Evolutionary conservation across 352 stramenopile species (phyloP).

Genomic region (Thalassiosira livingstoniorum): DNA sequence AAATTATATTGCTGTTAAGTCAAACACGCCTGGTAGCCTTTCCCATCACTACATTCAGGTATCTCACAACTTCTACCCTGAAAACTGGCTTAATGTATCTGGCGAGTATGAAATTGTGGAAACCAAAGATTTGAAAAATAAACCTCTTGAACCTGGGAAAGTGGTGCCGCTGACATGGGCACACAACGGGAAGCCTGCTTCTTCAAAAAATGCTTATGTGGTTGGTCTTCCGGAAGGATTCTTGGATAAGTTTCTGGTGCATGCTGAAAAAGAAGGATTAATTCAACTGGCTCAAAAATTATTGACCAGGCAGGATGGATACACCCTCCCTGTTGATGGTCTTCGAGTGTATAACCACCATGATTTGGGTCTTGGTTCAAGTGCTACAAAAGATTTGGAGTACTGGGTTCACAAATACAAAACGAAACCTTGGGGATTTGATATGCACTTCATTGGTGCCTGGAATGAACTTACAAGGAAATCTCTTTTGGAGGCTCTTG

Average conservation of each 20-base stretch:
- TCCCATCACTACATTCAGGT: conserved; percentile 63
- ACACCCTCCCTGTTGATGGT: conserved; percentile 48
- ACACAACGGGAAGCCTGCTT: conserved; percentile 55
- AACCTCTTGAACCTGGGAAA: conserved; percentile 39
- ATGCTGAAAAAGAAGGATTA: conserved; percentile 55
- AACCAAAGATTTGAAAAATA: conserved; percentile 54
- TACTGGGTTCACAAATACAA: conserved; percentile 60
- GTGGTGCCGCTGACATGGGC: conserved; percentile 56
- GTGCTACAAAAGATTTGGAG: conserved; percentile 22
- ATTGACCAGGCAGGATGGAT: conserved; percentile 47
- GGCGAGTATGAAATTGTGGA: conserved; percentile 59
- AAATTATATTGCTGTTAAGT: conserved; percentile 14
- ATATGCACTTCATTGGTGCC: conserved; percentile 69
- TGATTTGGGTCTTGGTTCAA: conserved; percentile 4
- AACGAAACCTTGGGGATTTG: conserved; percentile 51
- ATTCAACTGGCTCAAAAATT: conserved; percentile 54
- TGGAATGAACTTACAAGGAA: conserved; percentile 53
- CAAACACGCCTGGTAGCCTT: conserved; percentile 38
- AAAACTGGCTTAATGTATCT: conserved; percentile 53
- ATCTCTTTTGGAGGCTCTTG: conserved; percentile 41
- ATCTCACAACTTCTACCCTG: conserved; percentile 52
- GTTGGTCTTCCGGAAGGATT: conserved; percentile 54
- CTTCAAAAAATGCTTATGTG: conserved; percentile 59
- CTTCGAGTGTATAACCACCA: conserved; percentile 40
- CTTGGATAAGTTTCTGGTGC: conserved; percentile 53